Percentiles rank a stretch among this genome's conserved stretches.
These are phyloP conservation scores for Coccomyxa sp. DNA, from an alignment of 139 green algal species.

Conservation along the genomic window DNA sequence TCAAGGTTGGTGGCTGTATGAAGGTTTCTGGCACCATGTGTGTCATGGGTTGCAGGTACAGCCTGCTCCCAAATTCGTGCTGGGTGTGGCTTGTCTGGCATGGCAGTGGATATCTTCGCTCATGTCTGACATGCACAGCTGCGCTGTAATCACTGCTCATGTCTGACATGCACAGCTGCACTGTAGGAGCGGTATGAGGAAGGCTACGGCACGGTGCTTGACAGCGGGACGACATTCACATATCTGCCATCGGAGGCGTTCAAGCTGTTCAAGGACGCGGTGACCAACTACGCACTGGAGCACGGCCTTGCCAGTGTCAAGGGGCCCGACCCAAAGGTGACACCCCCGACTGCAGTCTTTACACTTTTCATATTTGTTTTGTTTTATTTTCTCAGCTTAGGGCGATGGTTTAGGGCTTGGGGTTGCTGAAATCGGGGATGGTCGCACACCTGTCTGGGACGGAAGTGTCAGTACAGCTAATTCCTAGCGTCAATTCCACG, in stretches of 20 bases:
- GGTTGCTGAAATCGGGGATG: not conserved
- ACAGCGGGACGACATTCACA: constrained; percentile 95
- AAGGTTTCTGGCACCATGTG: too few relatives aligned
- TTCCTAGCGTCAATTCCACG: too few relatives aligned
- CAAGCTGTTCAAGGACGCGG: constrained; percentile 34
- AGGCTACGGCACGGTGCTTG: constrained; percentile 87
- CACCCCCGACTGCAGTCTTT: not conserved
- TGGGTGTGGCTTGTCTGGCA: too few relatives aligned
- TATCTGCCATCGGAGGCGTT: constrained; percentile 83
- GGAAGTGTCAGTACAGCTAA: too few relatives aligned
- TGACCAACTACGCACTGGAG: constrained; percentile 21
- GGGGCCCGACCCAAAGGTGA: constrained; percentile 48
- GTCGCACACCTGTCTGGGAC: not conserved
- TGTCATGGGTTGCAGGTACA: too few relatives aligned
- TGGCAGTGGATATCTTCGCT: too few relatives aligned
- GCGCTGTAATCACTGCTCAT: not conserved
- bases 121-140: not conserved
- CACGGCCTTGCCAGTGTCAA: constrained; percentile 27
- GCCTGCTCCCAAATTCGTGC: too few relatives aligned
- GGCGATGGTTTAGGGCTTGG: too few relatives aligned
- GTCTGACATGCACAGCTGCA: not conserved
- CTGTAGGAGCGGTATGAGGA: constrained; percentile 20
- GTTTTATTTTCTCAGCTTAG: too few relatives aligned
- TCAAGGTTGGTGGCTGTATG: too few relatives aligned
- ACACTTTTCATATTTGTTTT: too few relatives aligned